Evolutionary conservation across 345 rosid species (phyloP), one percentile per base, ranked within the genome.

Genomic region (Populus deltoides): DNA sequence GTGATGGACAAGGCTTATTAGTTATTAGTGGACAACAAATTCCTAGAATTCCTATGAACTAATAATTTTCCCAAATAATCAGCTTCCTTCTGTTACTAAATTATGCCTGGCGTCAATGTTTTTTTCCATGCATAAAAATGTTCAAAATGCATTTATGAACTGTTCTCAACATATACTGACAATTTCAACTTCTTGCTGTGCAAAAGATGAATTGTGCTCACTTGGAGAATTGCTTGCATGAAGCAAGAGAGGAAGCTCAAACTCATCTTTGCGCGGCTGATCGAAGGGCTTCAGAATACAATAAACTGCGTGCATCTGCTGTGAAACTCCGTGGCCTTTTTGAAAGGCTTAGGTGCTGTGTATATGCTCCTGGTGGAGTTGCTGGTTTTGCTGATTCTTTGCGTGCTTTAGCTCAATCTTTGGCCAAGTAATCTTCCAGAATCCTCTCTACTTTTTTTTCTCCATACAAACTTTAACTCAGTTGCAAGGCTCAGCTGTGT

Each of bases 221-320:
- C 90, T 86, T 97, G 83, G 99, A 97, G 87, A 97, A 91, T 81
- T 91, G 96, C 84, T 88, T 97, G 87, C 98, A 97, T 84, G 98
- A 97, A 83, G 98, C 97, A 80, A 92, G 99, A 84, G 92, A 97
- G 84, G 99, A 94, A 87, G 98, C 97, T 47, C 98, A 97, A 79
- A 94, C 97, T 74, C 91, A 92, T 87, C 97, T 93, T 11, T 97
- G 97, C 82, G 96, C 96, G 15, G 97, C 98, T 81, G 97, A 92
- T 68, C 75, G 93, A 76, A 91, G 96, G 80, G 94, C 99, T 72
- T 89, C 95, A 5, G 94, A 97, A 83, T 97, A 94, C 79, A 86
- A 45, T 74, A 85, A 95, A 36, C 82, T 94, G 80, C 95, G 92
- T 81, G 91, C 97, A 76, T 92, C 98, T 77, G 90, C 97, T 79